Percentiles rank a stretch among this genome's conserved stretches.
These are phyloP conservation scores for Insectozyma bohioensis DNA, from an alignment of 1,139 yeast genomes.

Conservation along the genomic window DNA sequence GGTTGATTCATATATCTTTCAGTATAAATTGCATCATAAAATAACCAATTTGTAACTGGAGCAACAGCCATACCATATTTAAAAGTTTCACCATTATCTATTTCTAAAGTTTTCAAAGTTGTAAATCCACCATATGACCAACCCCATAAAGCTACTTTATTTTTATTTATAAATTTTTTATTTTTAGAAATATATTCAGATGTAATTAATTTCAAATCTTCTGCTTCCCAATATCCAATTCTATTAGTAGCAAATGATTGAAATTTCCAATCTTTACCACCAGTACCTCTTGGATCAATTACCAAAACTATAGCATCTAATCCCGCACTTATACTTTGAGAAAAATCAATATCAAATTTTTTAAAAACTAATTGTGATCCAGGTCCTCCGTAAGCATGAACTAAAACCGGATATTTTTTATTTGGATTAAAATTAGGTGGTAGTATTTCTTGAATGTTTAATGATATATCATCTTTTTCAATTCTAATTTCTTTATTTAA, in stretches of 20 bases:
- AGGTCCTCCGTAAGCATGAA: slow-evolving; percentile 92
- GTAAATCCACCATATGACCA: slow-evolving; percentile 85
- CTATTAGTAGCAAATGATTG: slow-evolving; percentile 64
- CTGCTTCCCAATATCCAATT: slow-evolving; percentile 86
- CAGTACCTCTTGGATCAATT: slow-evolving; percentile 96
- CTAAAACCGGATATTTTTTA: slow-evolving; percentile 73
- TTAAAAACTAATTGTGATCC: slow-evolving; percentile 75
- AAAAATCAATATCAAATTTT: slow-evolving; percentile 58
- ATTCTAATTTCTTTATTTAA: slow-evolving; percentile 48
- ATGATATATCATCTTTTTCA: slow-evolving; percentile 41
- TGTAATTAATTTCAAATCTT: slow-evolving; percentile 72
- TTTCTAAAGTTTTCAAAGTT: slow-evolving; percentile 69
- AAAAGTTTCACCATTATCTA: slow-evolving; percentile 59
- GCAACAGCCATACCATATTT: slow-evolving; percentile 81
- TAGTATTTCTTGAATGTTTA: slow-evolving; percentile 70
- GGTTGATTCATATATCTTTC: slow-evolving; percentile 88
- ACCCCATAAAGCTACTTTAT: slow-evolving; percentile 83
- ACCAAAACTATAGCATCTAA: slow-evolving; percentile 74
- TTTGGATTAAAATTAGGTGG: slow-evolving; percentile 67
- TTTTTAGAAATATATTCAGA: slow-evolving; percentile 56
- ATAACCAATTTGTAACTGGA: slow-evolving; percentile 77
- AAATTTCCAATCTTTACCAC: slow-evolving; percentile 79
- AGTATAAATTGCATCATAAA: slow-evolving; percentile 77
- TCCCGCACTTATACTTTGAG: slow-evolving; percentile 65
- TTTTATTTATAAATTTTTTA: slow-evolving; percentile 53